phyloP scores from a whole-genome alignment of 2,329 filamentous ascomycete species.

The Ophiostoma ulmi region DNA sequence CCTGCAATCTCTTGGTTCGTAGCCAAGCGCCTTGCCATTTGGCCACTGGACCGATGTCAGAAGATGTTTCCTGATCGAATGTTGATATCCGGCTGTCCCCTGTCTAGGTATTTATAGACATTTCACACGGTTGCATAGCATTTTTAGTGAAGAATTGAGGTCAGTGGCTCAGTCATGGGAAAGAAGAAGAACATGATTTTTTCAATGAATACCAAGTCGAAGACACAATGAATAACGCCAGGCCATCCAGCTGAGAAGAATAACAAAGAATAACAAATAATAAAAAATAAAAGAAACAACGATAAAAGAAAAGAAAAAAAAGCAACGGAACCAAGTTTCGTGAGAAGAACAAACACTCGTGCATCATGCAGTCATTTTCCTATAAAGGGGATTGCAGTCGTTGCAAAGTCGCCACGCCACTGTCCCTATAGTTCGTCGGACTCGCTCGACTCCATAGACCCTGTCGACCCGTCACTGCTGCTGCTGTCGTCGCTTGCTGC shows the following conservation, averaged over 20 bases:
- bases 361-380: slow-evolving; percentile 1
- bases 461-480: slow-evolving; percentile 1
- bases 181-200: not conserved
- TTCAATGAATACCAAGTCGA: not conserved
- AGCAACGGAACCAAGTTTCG: not conserved
- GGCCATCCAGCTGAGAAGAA: not conserved
- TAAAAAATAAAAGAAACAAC: too few relatives aligned
- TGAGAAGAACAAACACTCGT: not conserved
- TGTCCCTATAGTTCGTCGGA: slow-evolving; percentile 11
- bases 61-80: not conserved
- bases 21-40: slow-evolving; percentile 38
- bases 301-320: not conserved
- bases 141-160: not conserved
- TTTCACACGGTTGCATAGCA: not conserved
- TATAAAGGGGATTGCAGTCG: not conserved
- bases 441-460: slow-evolving; percentile 1
- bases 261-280: too few relatives aligned
- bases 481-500: slow-evolving; percentile 5
- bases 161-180: not conserved
- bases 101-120: not conserved
- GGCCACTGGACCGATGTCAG: slow-evolving; percentile 29
- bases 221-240: not conserved
- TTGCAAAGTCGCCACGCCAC: slow-evolving; percentile 9
- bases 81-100: not conserved
- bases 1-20: slow-evolving; percentile 39